Percentiles rank a stretch among this genome's conserved stretches.
These are phyloP conservation scores for Solanum commersonii DNA, from an alignment of 257 asterid species.

Conservation along the genomic window DNA sequence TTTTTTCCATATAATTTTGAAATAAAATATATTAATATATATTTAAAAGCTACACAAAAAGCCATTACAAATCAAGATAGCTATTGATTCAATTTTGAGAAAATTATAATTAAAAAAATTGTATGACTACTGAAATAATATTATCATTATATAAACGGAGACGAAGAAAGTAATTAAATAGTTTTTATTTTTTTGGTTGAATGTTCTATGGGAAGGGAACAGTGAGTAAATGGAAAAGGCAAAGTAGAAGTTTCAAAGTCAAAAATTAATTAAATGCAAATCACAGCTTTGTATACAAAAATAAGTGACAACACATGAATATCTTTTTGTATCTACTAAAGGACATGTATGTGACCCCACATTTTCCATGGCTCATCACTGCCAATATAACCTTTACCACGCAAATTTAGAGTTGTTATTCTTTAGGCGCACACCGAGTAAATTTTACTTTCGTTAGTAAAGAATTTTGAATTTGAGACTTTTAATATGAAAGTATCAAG, in stretches of 20 bases:
- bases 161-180: too few relatives aligned
- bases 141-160: neutral
- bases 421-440: accelerated
- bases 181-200: neutral
- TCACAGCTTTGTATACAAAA: neutral
- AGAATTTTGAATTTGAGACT: accelerated
- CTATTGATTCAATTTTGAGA: too few relatives aligned
- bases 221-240: neutral
- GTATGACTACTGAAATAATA: neutral
- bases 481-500: accelerated
- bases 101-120: too few relatives aligned
- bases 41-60: neutral
- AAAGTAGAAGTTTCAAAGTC: neutral
- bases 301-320: neutral
- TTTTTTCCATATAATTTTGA: neutral
- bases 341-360: neutral
- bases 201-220: neutral
- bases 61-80: neutral
- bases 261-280: neutral
- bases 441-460: accelerated
- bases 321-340: neutral
- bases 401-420: accelerated
- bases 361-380: neutral
- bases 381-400: neutral
- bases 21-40: too few relatives aligned